Base-by-base conservation (phyloP, 805 yeast genomes). In the Metschnikowia bowlesiae region DNA sequence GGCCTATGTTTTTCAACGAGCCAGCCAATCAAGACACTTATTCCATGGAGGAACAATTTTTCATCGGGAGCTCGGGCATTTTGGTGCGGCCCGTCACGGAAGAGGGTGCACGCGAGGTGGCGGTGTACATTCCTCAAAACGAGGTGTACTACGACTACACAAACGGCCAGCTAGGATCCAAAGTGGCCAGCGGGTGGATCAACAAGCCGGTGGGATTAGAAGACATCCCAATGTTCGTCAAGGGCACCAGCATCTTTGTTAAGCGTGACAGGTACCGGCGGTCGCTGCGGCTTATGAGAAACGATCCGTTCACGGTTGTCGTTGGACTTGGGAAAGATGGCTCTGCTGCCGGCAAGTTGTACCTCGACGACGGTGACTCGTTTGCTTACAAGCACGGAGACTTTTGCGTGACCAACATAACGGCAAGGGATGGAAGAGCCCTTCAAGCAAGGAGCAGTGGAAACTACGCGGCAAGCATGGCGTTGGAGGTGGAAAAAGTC, bases 291-390 rank as follows among this genome's bases (percentile, higher is more conserved):
- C 69, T 87, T 54, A 88, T 87, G 92, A 70, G 63, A 28, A 69
- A 76, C 54, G 98, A 91, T 63, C 96, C 97, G 4, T 89, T 83
- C 63, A 86, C 95, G 0, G 60, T 91, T 35, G 74, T 84, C 2
- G 68, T 91, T 39, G 88, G 87, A 0, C 73, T 84, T 9, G 74
- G 73, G 49, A 56, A 61, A 2, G 58, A 68, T 2, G 84, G 83
- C 0, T 55, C 59, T 6, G 89, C 91, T 0, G 65, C 66, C 0
- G 87, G 87, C 1, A 65, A 69, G 14, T 63, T 91, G 32, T 91
- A 90, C 64, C 66, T 86, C 35, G 98, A 91, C 64, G 98, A 91
- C 66, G 96, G 96, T 13, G 87, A 84, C 57, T 75, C 91, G 0
- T 87, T 78, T 57, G 78, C 73, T 40, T 82, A 82, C 62, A 50